phyloP scores from a whole-genome alignment of 371 early-diverging fungal species.

The Mucor irregularis region DNA sequence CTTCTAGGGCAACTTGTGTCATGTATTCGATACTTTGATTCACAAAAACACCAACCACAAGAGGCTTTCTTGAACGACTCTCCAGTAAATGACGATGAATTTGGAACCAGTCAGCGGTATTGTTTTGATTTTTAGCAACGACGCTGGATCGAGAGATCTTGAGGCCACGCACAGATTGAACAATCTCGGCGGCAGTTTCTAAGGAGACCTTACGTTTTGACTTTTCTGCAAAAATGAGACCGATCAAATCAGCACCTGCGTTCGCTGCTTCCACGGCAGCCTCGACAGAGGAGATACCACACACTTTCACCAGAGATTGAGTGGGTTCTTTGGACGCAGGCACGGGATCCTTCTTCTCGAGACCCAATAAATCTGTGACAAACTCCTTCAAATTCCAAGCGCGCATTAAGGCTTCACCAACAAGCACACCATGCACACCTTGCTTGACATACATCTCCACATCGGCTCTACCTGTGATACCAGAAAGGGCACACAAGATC shows the following conservation, averaged over 20 bases:
- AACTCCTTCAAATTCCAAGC: conserved; percentile 72
- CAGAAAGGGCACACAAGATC: conserved; percentile 86
- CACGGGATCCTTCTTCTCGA: conserved; percentile 36
- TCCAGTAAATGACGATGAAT: conserved; percentile 51
- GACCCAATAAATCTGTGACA: conserved; percentile 67
- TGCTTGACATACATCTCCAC: conserved; percentile 76
- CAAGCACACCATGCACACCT: conserved; percentile 84
- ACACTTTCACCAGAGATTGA: conserved; percentile 80
- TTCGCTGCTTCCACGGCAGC: conserved; percentile 80
- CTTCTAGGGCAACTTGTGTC: conserved; percentile 57
- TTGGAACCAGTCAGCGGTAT: conserved; percentile 59
- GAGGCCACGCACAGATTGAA: conserved; percentile 57
- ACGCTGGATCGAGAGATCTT: conserved; percentile 18
- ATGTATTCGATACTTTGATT: conserved; percentile 82
- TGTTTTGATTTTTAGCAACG: not conserved
- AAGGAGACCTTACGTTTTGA: conserved; percentile 64
- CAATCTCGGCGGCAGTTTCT: conserved; percentile 65
- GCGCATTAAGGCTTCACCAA: conserved; percentile 97
- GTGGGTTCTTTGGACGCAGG: not conserved
- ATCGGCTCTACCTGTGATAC: conserved; percentile 84
- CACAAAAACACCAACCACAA: conserved; percentile 93
- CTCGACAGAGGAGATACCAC: conserved; percentile 82
- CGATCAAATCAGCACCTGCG: conserved; percentile 88
- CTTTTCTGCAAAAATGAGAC: conserved; percentile 85
- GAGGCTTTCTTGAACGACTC: conserved; percentile 60